These are phyloP conservation scores for Aspergillus proliferans DNA, from an alignment of 2,329 filamentous ascomycete species.

Conservation along the genomic window DNA sequence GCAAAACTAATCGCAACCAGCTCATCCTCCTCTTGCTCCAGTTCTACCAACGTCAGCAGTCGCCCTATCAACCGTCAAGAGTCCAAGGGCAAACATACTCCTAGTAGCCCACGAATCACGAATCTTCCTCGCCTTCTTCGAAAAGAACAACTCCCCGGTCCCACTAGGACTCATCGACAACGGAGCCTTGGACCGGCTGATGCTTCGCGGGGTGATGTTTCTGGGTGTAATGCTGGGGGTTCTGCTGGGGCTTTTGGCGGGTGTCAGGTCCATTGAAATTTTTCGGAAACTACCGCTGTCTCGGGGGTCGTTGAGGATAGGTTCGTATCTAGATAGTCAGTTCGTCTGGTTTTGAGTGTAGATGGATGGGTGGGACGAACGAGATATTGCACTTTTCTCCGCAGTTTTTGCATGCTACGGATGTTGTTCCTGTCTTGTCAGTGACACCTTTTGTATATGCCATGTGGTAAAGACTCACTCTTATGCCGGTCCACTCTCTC, in stretches of 20 bases:
- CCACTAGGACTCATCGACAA: slow-evolving; percentile 1
- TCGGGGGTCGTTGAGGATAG: slow-evolving; percentile 16
- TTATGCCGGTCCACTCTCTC: slow-evolving; percentile 11
- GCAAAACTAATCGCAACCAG: slow-evolving; percentile 25
- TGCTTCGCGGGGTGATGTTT: slow-evolving; percentile 1
- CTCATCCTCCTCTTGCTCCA: slow-evolving; percentile 25
- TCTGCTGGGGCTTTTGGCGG: slow-evolving; percentile 7
- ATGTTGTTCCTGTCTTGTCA: slow-evolving; percentile 10
- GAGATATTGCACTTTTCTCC: slow-evolving; percentile 17
- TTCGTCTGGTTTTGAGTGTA: neutral
- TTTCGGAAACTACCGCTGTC: slow-evolving; percentile 9
- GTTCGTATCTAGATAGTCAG: slow-evolving; percentile 13
- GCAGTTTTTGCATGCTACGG: slow-evolving; percentile 15
- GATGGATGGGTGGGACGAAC: slow-evolving; percentile 7
- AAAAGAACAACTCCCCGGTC: slow-evolving; percentile 13
- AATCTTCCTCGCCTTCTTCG: slow-evolving; percentile 16
- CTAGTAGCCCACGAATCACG: slow-evolving; percentile 23
- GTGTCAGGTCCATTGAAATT: neutral
- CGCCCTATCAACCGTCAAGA: neutral
- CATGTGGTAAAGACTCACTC: slow-evolving; percentile 12
- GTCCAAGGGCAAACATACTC: slow-evolving; percentile 11
- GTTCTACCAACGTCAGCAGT: slow-evolving; percentile 9
- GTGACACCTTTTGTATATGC: neutral
- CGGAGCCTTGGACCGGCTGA: slow-evolving; percentile 9
- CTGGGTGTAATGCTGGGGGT: slow-evolving; percentile 17